Evolutionary conservation across 169 alveolate species (phyloP).

Genomic region (Toxoplasma gondii): DNA sequence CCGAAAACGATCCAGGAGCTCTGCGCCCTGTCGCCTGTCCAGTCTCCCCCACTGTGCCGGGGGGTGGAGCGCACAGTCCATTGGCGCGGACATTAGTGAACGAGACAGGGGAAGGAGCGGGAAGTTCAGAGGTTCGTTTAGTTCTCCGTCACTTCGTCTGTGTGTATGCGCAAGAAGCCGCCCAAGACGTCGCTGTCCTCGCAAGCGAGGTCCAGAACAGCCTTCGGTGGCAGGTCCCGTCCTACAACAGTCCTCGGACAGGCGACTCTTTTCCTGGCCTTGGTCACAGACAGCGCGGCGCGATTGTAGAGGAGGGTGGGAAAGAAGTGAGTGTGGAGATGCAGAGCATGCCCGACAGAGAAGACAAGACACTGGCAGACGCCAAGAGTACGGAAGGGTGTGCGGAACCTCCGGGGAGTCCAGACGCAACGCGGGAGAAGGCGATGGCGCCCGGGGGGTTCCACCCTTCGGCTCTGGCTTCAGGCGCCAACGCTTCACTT

Average conservation of each 20-base stretch:
- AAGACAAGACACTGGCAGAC: neutral
- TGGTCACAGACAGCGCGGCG: neutral
- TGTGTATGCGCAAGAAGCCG: constrained; percentile 18
- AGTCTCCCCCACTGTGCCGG: neutral
- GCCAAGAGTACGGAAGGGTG: too few species aligned
- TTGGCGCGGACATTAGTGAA: neutral
- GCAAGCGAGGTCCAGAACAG: neutral
- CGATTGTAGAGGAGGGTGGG: neutral
- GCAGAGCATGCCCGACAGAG: neutral
- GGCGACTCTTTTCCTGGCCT: neutral
- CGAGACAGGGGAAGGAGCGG: constrained; percentile 13
- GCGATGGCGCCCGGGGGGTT: too few species aligned
- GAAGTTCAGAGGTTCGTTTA: neutral
- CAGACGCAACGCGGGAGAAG: too few species aligned
- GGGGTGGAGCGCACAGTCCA: neutral
- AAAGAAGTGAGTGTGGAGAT: neutral
- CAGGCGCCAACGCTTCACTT: too few species aligned
- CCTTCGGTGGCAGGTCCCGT: neutral
- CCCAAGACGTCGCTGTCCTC: neutral
- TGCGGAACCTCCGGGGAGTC: too few species aligned
- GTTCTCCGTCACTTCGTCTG: neutral
- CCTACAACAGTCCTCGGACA: neutral
- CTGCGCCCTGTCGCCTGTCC: neutral
- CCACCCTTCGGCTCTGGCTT: too few species aligned
- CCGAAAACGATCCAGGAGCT: too few species aligned